phyloP scores from a whole-genome alignment of 2,329 filamentous ascomycete genomes.

The Akanthomyces uredinophilus region DNA sequence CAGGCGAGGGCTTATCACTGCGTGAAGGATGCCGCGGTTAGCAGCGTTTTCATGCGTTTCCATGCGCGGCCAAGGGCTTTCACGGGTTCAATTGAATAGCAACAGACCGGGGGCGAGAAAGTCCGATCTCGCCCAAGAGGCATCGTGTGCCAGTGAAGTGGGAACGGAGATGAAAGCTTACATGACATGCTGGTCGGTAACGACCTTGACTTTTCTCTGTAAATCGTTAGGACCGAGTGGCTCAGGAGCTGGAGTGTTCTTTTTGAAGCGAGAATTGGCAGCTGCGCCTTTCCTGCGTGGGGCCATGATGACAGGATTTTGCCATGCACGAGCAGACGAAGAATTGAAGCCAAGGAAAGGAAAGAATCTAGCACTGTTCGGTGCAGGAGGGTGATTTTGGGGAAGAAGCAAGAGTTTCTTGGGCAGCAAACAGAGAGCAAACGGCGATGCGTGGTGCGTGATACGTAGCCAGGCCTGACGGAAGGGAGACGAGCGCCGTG shows the following conservation, averaged over 20 bases:
- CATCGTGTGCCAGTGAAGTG: conserved; percentile 4
- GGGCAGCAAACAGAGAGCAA: conserved; percentile 8
- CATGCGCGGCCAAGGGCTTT: not conserved
- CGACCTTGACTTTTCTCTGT: conserved; percentile 85
- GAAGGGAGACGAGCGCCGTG: not conserved
- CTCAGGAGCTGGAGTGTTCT: not conserved
- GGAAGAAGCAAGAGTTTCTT: not conserved
- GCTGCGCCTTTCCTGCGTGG: conserved; percentile 10
- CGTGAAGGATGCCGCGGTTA: conserved; percentile 14
- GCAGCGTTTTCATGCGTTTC: not conserved
- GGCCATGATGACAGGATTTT: conserved; percentile 4
- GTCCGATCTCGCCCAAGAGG: not conserved
- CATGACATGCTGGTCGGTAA: conserved; percentile 88
- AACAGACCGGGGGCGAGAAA: not conserved
- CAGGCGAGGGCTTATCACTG: conserved; percentile 73
- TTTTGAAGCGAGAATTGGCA: conserved; percentile 2
- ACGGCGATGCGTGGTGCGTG: not conserved
- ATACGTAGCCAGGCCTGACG: not conserved
- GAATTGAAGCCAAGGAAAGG: not conserved
- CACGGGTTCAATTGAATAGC: not conserved
- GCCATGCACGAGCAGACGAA: not conserved
- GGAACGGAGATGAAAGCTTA: conserved; percentile 41
- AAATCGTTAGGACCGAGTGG: conserved; percentile 30
- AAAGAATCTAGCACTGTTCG: not conserved
- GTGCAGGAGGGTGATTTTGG: not conserved